Base-by-base conservation (phyloP, 257 asterid species). In the Ballota nigra region DNA sequence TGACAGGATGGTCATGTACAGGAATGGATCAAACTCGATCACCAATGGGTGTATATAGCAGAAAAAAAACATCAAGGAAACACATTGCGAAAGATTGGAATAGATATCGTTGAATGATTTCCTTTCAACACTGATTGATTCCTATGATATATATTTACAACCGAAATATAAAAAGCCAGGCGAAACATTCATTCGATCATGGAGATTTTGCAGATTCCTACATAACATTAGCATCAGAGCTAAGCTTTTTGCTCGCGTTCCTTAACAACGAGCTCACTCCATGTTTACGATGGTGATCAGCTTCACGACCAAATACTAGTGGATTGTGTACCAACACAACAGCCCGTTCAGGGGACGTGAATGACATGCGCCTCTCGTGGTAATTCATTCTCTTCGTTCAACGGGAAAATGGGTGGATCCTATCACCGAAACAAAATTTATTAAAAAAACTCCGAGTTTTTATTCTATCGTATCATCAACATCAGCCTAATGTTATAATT, bases 361-460 rank as follows among this genome's bases (percentile, higher is more conserved):
- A 81, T 80, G 34, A 77, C 53, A 49, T 81, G 89, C 13, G 79
- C 82, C 28, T 70, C 83, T 38, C 18, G 60, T 8, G 84, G 83
- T 23, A 78, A 22, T 65, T 78, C 91, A 66, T 52, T 77, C 77
- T 72, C 89, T 64, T 74, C 83, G 5, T 75, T 79, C 0, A 79
- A 43, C 4, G 40, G 73, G 43, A 34, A 43, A 63, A 76, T 20
- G 3, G 76, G 40, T 1, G 71, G 59, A 70, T 41, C 78, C 87
- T 83, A 66, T 67, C 81, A 74, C 45, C 7, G 18, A 33, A 47
- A 43, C 19, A 43, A 43, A 13, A 43, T 4, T 13, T 3, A 26
- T 26, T 26, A 1, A 26, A 3, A 26, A 26, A 1, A 1, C 3
- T 26, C 29, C 29, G 3, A 26, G 29, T 26, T 26, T 26, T 26